Conservation (phyloP, 768 basidiomycete genomes). For the Leccinum broughii region DNA sequence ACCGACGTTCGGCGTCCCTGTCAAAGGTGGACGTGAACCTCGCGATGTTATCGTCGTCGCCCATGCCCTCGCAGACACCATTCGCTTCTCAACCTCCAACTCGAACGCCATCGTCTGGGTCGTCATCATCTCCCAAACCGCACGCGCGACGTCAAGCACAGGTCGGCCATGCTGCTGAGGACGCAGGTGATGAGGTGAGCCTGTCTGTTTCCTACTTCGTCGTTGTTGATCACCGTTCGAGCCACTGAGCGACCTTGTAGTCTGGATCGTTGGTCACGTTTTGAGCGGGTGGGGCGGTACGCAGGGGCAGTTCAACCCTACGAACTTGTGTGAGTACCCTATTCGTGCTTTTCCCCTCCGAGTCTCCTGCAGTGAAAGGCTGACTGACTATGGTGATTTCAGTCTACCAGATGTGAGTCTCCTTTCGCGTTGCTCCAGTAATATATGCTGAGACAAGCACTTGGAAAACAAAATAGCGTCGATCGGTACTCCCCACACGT, state of each 20-base stretch:
- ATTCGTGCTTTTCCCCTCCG: background rate
- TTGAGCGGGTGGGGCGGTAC: conserved; percentile 48
- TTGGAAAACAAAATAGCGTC: conserved; percentile 29
- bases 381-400: background rate
- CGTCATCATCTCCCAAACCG: too few relatives aligned
- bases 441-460: background rate
- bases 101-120: too few relatives aligned
- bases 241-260: conserved; percentile 22
- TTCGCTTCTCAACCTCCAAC: too few relatives aligned
- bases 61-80: too few relatives aligned
- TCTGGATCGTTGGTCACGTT: conserved; percentile 54
- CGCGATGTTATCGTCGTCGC: too few relatives aligned
- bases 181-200: too few relatives aligned
- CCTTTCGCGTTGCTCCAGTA: background rate
- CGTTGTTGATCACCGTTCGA: background rate
- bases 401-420: conserved; percentile 49
- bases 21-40: background rate
- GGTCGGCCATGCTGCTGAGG: too few relatives aligned
- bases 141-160: too few relatives aligned
- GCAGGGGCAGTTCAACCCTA: conserved; percentile 42
- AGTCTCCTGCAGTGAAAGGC: background rate
- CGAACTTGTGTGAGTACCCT: conserved; percentile 41
- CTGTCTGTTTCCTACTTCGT: background rate
- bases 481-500: conserved; percentile 1
- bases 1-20: conserved; percentile 21